phyloP scores from a whole-genome alignment of 768 basidiomycete genomes.

The Floccularia luteovirens region DNA sequence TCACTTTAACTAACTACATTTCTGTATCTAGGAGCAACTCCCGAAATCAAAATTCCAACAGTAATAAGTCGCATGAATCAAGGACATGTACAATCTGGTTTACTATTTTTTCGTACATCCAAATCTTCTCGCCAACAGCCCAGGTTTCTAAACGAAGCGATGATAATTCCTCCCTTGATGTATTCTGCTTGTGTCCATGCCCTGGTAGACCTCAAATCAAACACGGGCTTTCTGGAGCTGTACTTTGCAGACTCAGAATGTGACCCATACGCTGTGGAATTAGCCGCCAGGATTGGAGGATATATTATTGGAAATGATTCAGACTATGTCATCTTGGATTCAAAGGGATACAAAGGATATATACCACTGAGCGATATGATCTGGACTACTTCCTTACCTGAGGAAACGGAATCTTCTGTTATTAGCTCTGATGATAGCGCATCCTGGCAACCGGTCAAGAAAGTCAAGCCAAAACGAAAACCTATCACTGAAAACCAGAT shows the following conservation, averaged over 20 bases:
- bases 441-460: too few relatives aligned
- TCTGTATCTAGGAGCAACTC: conserved; percentile 49
- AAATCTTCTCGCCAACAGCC: conserved; percentile 49
- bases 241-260: conserved; percentile 79
- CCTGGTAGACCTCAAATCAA: conserved; percentile 30
- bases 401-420: conserved; percentile 18
- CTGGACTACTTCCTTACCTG: conserved; percentile 38
- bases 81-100: conserved; percentile 49
- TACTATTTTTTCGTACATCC: conserved; percentile 81
- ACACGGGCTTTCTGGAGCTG: conserved; percentile 33
- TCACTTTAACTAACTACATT: conserved; percentile 9
- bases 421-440: too few relatives aligned
- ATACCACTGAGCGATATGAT: conserved; percentile 71
- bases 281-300: conserved; percentile 65
- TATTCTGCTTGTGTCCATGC: conserved; percentile 52
- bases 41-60: conserved; percentile 68
- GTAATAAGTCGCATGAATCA: conserved; percentile 50
- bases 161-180: conserved; percentile 65
- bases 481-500: conserved; percentile 13
- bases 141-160: conserved; percentile 65
- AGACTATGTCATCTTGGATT: conserved; percentile 73
- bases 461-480: conserved; percentile 42
- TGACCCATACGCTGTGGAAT: conserved; percentile 78
- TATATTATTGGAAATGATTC: conserved; percentile 79
- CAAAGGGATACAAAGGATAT: conserved; percentile 72